phyloP scores from a whole-genome alignment of 805 yeast species.

The Teunomyces cretensis region DNA sequence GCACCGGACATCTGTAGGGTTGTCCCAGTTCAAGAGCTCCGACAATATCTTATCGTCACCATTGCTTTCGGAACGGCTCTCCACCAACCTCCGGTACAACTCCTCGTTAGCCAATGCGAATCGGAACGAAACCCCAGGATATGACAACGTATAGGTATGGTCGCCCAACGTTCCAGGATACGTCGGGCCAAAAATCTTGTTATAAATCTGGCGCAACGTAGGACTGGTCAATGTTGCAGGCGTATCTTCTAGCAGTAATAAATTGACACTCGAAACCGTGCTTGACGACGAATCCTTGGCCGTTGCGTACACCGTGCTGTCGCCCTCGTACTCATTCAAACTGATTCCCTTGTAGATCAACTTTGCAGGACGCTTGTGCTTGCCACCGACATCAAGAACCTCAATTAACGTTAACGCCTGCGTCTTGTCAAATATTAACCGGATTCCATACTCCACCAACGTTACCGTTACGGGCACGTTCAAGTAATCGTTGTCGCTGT shows the following conservation, averaged over 20 bases:
- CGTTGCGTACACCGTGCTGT: constrained; percentile 2
- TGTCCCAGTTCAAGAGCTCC: constrained; percentile 31
- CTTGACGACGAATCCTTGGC: constrained; percentile 2
- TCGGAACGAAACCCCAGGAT: constrained; percentile 56
- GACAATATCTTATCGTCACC: constrained; percentile 27
- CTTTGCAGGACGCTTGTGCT: constrained; percentile 7
- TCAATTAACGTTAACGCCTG: constrained; percentile 13
- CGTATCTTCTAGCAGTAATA: background rate
- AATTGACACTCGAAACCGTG: constrained; percentile 4
- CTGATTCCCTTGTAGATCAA: constrained; percentile 32
- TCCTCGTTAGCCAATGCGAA: constrained; percentile 31
- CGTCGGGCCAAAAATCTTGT: constrained; percentile 61
- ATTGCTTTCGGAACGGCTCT: background rate
- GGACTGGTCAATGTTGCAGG: constrained; percentile 3
- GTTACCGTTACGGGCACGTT: constrained; percentile 32
- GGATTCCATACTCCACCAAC: constrained; percentile 19
- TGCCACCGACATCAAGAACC: constrained; percentile 7
- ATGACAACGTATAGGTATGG: constrained; percentile 45
- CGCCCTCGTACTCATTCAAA: constrained; percentile 25
- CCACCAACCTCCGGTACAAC: constrained; percentile 8
- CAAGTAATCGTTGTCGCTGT: constrained; percentile 28
- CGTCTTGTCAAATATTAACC: constrained; percentile 10
- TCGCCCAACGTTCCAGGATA: constrained; percentile 47
- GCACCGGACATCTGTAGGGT: constrained; percentile 33
- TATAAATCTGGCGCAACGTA: constrained; percentile 47